These are phyloP conservation scores for Drechmeria coniospora DNA, from an alignment of 2,329 filamentous ascomycete species.

Conservation along the genomic window DNA sequence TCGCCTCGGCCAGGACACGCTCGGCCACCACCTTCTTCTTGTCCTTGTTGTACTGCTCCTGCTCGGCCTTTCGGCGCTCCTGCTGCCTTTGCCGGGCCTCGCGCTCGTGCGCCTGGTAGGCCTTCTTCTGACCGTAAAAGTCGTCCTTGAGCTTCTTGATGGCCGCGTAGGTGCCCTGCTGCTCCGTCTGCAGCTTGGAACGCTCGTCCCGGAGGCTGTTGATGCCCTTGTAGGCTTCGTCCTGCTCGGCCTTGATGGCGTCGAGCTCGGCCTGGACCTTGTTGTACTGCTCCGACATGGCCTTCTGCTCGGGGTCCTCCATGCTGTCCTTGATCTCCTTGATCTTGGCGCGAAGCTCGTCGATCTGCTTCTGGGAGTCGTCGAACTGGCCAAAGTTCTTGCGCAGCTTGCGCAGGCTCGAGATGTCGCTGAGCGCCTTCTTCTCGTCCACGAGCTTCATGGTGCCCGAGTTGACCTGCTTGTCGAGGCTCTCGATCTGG, in stretches of 20 bases:
- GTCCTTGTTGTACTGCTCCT: conserved; percentile 55
- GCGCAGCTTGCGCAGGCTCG: conserved; percentile 68
- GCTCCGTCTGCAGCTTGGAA: conserved; percentile 66
- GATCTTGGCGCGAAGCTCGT: conserved; percentile 74
- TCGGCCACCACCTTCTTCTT: conserved; percentile 63
- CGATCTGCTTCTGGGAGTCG: conserved; percentile 73
- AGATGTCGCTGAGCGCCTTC: conserved; percentile 76
- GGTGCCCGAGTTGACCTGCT: conserved; percentile 71
- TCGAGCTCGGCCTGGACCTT: conserved; percentile 80
- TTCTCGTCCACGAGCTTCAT: conserved; percentile 97
- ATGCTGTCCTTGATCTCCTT: conserved; percentile 76
- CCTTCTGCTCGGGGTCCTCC: conserved; percentile 83
- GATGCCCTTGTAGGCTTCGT: conserved; percentile 77
- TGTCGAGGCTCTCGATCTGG: conserved; percentile 66
- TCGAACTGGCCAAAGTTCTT: conserved; percentile 85
- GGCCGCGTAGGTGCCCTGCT: conserved; percentile 70
- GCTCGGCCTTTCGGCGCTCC: conserved; percentile 70
- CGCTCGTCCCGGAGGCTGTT: conserved; percentile 75
- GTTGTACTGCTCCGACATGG: conserved; percentile 72
- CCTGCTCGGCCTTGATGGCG: conserved; percentile 79
- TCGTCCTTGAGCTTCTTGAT: conserved; percentile 82
- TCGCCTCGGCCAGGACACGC: conserved; percentile 65
- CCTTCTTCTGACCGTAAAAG: conserved; percentile 69
- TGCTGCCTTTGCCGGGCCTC: conserved; percentile 62
- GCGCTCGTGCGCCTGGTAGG: conserved; percentile 69